A percentile compares a stretch with the other conserved stretches of the same genome.
Evolutionary conservation across 1,139 yeast genomes (phyloP).

Genomic region (Nakaseomyces nivariensis): DNA sequence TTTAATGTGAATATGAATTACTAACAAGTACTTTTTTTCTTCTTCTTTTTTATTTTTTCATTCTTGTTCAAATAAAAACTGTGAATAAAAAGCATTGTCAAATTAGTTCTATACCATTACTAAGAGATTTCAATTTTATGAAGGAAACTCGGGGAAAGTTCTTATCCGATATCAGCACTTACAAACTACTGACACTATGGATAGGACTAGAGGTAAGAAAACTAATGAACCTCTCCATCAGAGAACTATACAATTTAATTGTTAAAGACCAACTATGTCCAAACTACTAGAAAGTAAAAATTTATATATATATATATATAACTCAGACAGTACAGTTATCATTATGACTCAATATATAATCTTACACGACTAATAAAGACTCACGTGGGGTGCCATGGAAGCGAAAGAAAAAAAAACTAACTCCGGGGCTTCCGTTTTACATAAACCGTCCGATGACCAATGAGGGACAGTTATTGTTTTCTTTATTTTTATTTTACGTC

Average conservation of each 20-base stretch:
- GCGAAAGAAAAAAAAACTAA: too few relatives aligned
- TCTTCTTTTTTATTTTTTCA: too few relatives aligned
- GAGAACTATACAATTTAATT: slow-evolving; percentile 40
- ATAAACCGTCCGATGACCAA: too few relatives aligned
- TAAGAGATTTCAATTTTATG: slow-evolving; percentile 2
- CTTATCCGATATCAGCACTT: slow-evolving; percentile 4
- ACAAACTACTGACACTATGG: slow-evolving; percentile 47
- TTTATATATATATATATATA: too few relatives aligned
- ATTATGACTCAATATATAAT: background rate
- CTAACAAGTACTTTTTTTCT: background rate
- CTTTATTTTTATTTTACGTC: background rate
- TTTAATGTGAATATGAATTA: slow-evolving; percentile 11
- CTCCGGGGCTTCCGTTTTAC: too few relatives aligned
- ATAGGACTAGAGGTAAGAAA: slow-evolving; percentile 81
- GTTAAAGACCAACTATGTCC: slow-evolving; percentile 55
- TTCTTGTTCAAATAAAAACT: too few relatives aligned
- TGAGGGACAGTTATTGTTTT: too few relatives aligned
- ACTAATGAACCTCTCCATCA: slow-evolving; percentile 70
- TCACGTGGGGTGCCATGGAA: too few relatives aligned
- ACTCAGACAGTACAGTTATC: background rate
- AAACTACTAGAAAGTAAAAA: slow-evolving; percentile 32
- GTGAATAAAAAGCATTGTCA: background rate
- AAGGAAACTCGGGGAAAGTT: background rate
- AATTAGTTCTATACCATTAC: slow-evolving; percentile 1
- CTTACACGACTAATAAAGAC: too few relatives aligned